Conservation (phyloP, 441 rosid genomes). For the Jatropha podagrica region DNA sequence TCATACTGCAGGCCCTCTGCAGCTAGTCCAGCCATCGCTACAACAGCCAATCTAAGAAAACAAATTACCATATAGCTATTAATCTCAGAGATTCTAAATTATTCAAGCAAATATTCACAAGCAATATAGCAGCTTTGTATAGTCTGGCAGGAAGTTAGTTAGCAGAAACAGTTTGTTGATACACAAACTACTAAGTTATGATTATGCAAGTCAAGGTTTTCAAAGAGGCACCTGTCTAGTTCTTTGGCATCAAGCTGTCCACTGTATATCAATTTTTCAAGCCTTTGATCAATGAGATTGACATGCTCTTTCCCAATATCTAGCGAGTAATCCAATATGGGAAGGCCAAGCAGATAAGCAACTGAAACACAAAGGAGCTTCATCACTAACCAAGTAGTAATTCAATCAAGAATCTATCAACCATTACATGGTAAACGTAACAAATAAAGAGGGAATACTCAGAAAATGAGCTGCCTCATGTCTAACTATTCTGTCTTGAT, state of each 20-base stretch:
- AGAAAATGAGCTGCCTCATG: constrained; percentile 98
- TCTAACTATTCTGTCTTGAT: constrained; percentile 76
- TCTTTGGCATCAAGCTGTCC: constrained; percentile 87
- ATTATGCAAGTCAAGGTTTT: background rate
- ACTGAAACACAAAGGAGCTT: constrained; percentile 37
- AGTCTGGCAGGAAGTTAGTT: background rate
- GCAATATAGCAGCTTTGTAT: too few species aligned
- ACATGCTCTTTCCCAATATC: constrained; percentile 94
- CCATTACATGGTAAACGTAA: background rate
- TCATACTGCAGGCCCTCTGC: constrained; percentile 89
- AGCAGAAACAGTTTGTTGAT: background rate
- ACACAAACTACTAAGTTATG: background rate
- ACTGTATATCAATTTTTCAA: constrained; percentile 78
- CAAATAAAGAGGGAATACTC: constrained; percentile 38
- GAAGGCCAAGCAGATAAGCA: constrained; percentile 84
- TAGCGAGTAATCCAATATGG: constrained; percentile 78
- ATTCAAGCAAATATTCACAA: too few species aligned
- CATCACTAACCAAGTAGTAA: background rate
- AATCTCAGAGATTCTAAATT: background rate
- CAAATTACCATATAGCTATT: too few species aligned
- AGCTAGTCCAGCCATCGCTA: constrained; percentile 93
- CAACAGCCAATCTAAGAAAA: constrained; percentile 63
- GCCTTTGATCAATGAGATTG: constrained; percentile 75
- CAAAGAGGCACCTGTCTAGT: constrained; percentile 63
- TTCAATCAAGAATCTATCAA: background rate